Evolutionary conservation across 1,284 basidiomycete species (phyloP).

Genomic region (Pseudozyma sp.): DNA sequence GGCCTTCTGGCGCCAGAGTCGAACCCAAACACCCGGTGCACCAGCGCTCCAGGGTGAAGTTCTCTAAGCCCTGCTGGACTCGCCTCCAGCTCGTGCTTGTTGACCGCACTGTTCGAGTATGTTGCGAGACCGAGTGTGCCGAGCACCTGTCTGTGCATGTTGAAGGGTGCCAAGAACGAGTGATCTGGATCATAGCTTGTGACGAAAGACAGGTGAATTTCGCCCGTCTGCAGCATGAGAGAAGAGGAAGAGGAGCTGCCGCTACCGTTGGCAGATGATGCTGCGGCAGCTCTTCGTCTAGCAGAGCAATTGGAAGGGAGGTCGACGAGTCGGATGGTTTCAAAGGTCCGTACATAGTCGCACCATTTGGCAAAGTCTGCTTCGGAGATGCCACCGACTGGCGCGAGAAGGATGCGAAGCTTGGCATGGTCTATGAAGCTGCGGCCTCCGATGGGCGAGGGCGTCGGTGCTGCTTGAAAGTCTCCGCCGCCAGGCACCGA

Average conservation of each 20-base stretch:
- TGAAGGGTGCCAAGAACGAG: constrained; percentile 65
- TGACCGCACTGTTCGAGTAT: constrained; percentile 21
- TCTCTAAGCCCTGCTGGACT: constrained; percentile 51
- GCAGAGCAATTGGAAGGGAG: constrained; percentile 44
- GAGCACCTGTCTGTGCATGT: constrained; percentile 62
- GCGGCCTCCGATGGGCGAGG: constrained; percentile 44
- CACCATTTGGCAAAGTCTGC: constrained; percentile 62
- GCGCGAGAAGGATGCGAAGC: constrained; percentile 62
- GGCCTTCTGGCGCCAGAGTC: constrained; percentile 55
- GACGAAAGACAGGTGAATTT: constrained; percentile 64
- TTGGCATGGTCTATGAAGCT: constrained; percentile 58
- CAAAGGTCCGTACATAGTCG: constrained; percentile 53
- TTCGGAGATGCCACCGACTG: constrained; percentile 53
- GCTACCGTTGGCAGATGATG: constrained; percentile 4
- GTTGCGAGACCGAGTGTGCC: constrained; percentile 61
- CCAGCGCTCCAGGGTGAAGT: constrained; percentile 60
- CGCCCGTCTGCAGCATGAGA: constrained; percentile 56
- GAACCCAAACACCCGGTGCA: constrained; percentile 65
- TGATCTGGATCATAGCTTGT: constrained; percentile 64
- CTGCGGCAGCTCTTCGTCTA: constrained; percentile 11
- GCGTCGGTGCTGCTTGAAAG: constrained; percentile 34
- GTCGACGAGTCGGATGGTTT: constrained; percentile 57
- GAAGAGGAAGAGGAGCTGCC: constrained; percentile 14
- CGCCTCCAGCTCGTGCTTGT: constrained; percentile 43
- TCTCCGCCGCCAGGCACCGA: neutral